Evolutionary conservation across 495 filamentous ascomycete species (phyloP).

Genomic region (Friedmanniomyces endolithicus): DNA sequence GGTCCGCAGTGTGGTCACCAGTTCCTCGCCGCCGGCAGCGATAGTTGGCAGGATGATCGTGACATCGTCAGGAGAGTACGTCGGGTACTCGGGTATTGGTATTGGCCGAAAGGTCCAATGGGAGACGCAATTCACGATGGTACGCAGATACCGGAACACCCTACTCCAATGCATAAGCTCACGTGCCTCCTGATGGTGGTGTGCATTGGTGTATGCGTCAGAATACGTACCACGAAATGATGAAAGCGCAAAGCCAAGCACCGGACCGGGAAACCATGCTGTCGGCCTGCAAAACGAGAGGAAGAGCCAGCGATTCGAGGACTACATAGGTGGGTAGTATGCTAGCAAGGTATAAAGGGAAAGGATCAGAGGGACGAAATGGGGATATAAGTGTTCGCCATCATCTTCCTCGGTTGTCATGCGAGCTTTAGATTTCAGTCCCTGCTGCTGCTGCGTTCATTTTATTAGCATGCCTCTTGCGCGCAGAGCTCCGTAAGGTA

Average conservation of each 20-base stretch:
- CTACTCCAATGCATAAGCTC: constrained; percentile 7
- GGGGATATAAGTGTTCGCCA: constrained; percentile 17
- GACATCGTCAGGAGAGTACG: constrained; percentile 55
- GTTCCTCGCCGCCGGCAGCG: constrained; percentile 46
- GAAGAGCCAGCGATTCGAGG: constrained; percentile 1
- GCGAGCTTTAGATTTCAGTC: constrained; percentile 15
- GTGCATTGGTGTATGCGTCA: not conserved
- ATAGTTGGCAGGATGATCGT: constrained; percentile 64
- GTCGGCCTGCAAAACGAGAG: constrained; percentile 16
- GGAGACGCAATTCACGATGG: constrained; percentile 52
- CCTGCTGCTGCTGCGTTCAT: constrained; percentile 15
- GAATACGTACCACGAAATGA: constrained; percentile 17
- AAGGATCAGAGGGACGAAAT: constrained; percentile 7
- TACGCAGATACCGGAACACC: constrained; percentile 42
- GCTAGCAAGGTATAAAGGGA: constrained; percentile 2
- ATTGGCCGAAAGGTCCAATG: constrained; percentile 55
- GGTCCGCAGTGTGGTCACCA: constrained; percentile 48
- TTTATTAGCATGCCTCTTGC: constrained; percentile 13
- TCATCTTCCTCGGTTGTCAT: constrained; percentile 18
- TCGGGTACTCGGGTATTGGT: constrained; percentile 48
- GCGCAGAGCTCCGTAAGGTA: constrained; percentile 16
- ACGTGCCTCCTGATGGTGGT: not conserved
- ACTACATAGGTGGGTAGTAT: constrained; percentile 11
- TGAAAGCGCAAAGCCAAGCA: constrained; percentile 13
- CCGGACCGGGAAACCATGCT: constrained; percentile 17